Evolutionary conservation across 2,329 filamentous ascomycete genomes (phyloP).

Genomic region (Akanthomyces lecanii): DNA sequence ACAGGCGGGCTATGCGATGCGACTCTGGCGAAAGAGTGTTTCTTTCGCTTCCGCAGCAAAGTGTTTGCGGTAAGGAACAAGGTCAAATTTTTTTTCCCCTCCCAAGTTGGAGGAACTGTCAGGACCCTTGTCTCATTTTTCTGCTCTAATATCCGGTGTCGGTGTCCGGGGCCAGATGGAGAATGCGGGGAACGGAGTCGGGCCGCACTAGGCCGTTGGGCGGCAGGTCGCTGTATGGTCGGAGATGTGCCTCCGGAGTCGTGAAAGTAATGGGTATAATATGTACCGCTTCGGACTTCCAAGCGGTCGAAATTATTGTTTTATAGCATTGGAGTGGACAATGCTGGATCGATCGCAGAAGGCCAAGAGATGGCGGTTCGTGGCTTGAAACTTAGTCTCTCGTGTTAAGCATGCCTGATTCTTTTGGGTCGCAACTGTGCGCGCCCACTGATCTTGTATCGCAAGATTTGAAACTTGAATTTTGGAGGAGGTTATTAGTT

Average conservation of each 20-base stretch:
- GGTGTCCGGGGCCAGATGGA: not conserved
- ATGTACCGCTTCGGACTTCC: not conserved
- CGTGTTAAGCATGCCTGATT: no score
- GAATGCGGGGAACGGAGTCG: slow-evolving; percentile 9
- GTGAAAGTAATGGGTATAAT: not conserved
- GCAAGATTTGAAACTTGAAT: no score
- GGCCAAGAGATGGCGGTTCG: no score
- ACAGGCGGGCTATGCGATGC: not conserved
- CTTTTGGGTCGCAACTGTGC: no score
- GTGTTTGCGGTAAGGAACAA: not conserved
- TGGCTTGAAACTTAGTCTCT: no score
- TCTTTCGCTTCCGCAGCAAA: not conserved
- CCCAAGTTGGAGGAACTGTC: not conserved
- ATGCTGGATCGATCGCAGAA: no score
- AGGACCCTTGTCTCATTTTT: slow-evolving; percentile 1
- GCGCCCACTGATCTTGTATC: no score
- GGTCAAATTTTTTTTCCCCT: not conserved
- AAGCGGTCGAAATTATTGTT: no score
- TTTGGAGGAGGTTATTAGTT: no score
- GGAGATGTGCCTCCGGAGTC: not conserved
- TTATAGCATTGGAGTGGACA: no score
- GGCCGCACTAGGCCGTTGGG: no score
- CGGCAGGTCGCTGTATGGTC: not conserved
- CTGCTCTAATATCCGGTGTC: not conserved
- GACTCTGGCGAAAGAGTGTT: not conserved